Percentiles rank a stretch among this genome's conserved stretches.
These are phyloP conservation scores for Saturnispora serradocipensis DNA, from an alignment of 805 yeast species.

Conservation along the genomic window DNA sequence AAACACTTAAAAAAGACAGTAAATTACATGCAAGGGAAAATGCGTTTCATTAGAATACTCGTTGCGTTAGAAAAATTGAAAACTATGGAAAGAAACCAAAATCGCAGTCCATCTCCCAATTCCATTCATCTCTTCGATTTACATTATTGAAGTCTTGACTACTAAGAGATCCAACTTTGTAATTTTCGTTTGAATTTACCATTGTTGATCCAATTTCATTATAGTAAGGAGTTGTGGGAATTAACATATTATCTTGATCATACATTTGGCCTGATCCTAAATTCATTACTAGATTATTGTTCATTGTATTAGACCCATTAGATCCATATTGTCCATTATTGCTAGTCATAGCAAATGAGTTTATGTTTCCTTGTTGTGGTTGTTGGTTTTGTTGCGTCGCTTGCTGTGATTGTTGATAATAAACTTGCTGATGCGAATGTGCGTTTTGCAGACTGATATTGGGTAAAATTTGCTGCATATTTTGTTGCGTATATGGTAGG, in stretches of 20 bases:
- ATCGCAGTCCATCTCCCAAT: conserved; percentile 4
- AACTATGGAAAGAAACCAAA: conserved; percentile 6
- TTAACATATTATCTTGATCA: neutral
- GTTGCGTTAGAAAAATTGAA: neutral
- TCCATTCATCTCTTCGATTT: neutral
- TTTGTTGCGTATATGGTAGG: neutral
- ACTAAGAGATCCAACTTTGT: neutral
- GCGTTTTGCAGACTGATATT: neutral
- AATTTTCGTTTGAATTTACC: neutral
- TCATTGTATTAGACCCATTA: neutral
- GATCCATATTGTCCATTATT: neutral
- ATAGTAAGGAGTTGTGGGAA: conserved; percentile 4
- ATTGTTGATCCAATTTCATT: neutral
- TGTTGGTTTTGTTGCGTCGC: neutral
- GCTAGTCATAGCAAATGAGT: neutral
- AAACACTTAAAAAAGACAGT: neutral
- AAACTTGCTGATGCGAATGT: conserved; percentile 1
- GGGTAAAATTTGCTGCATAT: neutral
- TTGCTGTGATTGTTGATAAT: neutral
- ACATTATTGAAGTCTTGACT: neutral
- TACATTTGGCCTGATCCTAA: neutral
- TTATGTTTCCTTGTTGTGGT: neutral
- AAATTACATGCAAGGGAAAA: neutral
- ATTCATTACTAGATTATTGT: neutral
- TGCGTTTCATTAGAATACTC: neutral